Evolutionary conservation across 2,329 filamentous ascomycete genomes (phyloP).

Genomic region (Pyrenophora tritici-repentis): DNA sequence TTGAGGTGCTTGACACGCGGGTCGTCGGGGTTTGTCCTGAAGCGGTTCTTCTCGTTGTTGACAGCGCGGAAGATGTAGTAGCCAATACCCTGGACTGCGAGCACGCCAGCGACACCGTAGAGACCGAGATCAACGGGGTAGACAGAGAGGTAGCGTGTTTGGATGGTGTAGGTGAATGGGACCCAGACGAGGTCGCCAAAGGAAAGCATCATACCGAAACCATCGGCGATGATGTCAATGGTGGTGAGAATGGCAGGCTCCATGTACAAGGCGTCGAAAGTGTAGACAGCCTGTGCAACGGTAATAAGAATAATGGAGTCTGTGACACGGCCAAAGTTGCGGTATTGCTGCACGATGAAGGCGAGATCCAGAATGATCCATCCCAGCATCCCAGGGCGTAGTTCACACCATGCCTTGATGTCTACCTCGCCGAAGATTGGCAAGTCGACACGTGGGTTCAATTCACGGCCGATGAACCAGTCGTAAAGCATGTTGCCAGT

Average conservation of each 20-base stretch:
- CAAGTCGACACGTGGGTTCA: slow-evolving; percentile 83
- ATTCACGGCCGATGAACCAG: slow-evolving; percentile 94
- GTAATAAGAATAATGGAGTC: slow-evolving; percentile 85
- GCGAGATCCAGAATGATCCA: slow-evolving; percentile 87
- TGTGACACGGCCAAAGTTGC: slow-evolving; percentile 78
- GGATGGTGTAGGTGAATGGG: slow-evolving; percentile 84
- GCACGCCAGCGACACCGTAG: slow-evolving; percentile 66
- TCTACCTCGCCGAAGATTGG: slow-evolving; percentile 85
- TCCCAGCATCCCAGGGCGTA: slow-evolving; percentile 88
- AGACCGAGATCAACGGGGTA: slow-evolving; percentile 81
- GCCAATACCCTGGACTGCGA: slow-evolving; percentile 71
- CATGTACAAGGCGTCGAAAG: slow-evolving; percentile 83
- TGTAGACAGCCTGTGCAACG: slow-evolving; percentile 77
- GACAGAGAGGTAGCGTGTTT: slow-evolving; percentile 81
- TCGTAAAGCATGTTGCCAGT: slow-evolving; percentile 89
- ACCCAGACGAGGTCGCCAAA: slow-evolving; percentile 95
- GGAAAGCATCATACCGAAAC: slow-evolving; percentile 92
- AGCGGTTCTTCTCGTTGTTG: slow-evolving; percentile 93
- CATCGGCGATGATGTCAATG: slow-evolving; percentile 91
- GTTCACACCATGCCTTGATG: slow-evolving; percentile 86
- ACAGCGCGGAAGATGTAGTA: slow-evolving; percentile 92
- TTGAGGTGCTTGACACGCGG: slow-evolving; percentile 78
- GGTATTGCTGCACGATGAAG: slow-evolving; percentile 87
- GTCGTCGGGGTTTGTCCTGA: slow-evolving; percentile 85
- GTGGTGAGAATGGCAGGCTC: slow-evolving; percentile 89